These are phyloP conservation scores for Phyllosticta paracitricarpa DNA, from an alignment of 2,329 filamentous ascomycete genomes.

Conservation along the genomic window DNA sequence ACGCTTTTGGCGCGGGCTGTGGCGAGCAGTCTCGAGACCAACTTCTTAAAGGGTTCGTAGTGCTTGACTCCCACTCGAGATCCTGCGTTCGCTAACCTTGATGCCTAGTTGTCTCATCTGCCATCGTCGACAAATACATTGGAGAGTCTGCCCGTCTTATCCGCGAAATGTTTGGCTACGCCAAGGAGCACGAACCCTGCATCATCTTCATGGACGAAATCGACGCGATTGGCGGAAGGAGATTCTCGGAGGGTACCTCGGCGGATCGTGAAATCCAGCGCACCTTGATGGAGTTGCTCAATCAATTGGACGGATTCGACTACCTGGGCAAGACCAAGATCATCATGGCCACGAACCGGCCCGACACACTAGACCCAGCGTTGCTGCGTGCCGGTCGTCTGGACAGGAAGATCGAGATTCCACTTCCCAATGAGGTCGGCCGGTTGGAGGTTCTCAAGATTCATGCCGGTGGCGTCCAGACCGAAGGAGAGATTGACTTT, in stretches of 20 bases:
- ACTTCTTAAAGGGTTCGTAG: constrained; percentile 80
- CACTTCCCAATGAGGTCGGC: constrained; percentile 92
- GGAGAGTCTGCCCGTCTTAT: constrained; percentile 96
- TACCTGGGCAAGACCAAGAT: constrained; percentile 99
- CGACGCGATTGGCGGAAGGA: constrained; percentile 90
- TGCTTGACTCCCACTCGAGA: constrained; percentile 11
- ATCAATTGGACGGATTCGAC: constrained; percentile 97
- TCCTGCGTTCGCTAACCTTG: constrained; percentile 13
- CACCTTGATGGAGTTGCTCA: constrained; percentile 96
- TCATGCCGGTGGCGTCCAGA: constrained; percentile 73
- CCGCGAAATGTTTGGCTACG: constrained; percentile 98
- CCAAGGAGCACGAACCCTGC: constrained; percentile 97
- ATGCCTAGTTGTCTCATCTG: constrained; percentile 81
- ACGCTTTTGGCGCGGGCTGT: constrained; percentile 89
- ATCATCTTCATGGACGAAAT: constrained; percentile 99
- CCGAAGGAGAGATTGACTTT: constrained; percentile 94
- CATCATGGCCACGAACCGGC: constrained; percentile 98
- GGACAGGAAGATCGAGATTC: constrained; percentile 96
- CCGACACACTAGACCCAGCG: constrained; percentile 89
- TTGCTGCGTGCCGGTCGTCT: constrained; percentile 85
- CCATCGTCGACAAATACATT: constrained; percentile 99
- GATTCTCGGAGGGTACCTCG: constrained; percentile 95
- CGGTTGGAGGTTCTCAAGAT: constrained; percentile 97
- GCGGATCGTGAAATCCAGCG: constrained; percentile 97
- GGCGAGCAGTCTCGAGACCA: constrained; percentile 91